Base-by-base conservation (phyloP, 2,329 filamentous ascomycete species). In the Didymella pinodella region DNA sequence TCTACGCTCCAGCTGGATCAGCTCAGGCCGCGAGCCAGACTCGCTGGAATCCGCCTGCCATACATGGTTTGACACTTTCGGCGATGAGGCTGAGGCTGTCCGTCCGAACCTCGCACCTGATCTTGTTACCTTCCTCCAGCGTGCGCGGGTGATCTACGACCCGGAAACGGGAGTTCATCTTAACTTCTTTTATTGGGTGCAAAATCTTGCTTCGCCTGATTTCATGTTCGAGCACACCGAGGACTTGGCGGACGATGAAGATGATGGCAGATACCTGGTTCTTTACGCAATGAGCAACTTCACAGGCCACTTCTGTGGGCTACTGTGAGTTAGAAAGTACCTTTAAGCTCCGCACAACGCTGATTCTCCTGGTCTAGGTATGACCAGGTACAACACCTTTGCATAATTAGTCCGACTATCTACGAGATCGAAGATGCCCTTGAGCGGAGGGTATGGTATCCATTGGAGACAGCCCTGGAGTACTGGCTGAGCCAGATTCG, bases 161-260 rank as follows among this genome's bases (percentile, higher is more conserved):
- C 45, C 7, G 5, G 31, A 48, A 18, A 22, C n/a, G 14, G 18
- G 28, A 12, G 22, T n/a, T 7, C 7, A 14, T 12, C n/a, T 48
- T 31, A 16, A 10, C 32, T 48, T 48, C 31, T 28, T 36, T 16
- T 48, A 22, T 14, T 48, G 46, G 46, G 46, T 48, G 8, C 4
- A 38, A 2, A 38, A 48, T 38, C 29, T 48, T 14, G 46, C 32
- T 26, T 14, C 26, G 10, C 26, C 43, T 31, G 26, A 26, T 18
- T 28, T 28, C 16, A 18, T 29, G 16, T 46, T 29, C 26, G 26
- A 20, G 43, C 16, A 28, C 34, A 38, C 34, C 34, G 34, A 38
- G 34, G 34, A 38, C 34, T 38, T 41, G 38, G 38, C 38, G 38
- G 38, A 41, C 14, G n/a, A 41, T 44, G 41, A 44, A 44, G 45